phyloP scores from a whole-genome alignment of 2,329 filamentous ascomycete genomes.

The Aspergillus pseudoglaucus region DNA sequence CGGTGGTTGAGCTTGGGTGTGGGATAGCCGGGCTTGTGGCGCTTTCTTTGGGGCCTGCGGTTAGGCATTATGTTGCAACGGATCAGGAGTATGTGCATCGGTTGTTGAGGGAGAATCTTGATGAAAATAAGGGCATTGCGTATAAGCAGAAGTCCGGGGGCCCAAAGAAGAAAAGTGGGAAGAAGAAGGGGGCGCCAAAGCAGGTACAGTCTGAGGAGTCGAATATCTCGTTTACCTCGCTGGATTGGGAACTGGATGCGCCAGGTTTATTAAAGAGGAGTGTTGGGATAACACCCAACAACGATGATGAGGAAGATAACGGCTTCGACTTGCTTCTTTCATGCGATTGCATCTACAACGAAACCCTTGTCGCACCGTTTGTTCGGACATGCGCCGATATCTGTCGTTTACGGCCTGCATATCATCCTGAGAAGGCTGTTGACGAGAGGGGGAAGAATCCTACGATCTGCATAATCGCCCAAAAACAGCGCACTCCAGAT shows the following conservation, averaged over 20 bases:
- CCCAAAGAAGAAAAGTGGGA: constrained; percentile 3
- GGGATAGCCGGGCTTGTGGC: constrained; percentile 79
- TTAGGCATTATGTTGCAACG: constrained; percentile 67
- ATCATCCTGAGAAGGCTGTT: constrained; percentile 8
- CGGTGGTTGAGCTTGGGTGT: constrained; percentile 76
- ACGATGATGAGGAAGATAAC: constrained; percentile 21
- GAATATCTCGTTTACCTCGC: constrained; percentile 51
- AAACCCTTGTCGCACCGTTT: constrained; percentile 72
- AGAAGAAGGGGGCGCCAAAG: constrained; percentile 4
- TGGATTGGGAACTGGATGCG: constrained; percentile 74
- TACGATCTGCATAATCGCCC: constrained; percentile 73
- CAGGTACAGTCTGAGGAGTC: neutral
- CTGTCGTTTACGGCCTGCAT: constrained; percentile 53
- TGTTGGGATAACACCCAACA: constrained; percentile 18
- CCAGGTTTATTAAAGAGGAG: constrained; percentile 28
- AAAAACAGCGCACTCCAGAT: constrained; percentile 78
- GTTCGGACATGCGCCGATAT: constrained; percentile 74
- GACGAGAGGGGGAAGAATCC: constrained; percentile 22
- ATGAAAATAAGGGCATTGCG: constrained; percentile 28
- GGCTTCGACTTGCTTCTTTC: constrained; percentile 70
- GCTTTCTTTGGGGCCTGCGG: constrained; percentile 56
- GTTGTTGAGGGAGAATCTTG: constrained; percentile 69
- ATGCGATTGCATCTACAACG: constrained; percentile 95
- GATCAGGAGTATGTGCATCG: constrained; percentile 82
- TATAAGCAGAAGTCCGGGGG: neutral